Base-by-base conservation (phyloP, 768 basidiomycete species). In the Paxillus involutus region DNA sequence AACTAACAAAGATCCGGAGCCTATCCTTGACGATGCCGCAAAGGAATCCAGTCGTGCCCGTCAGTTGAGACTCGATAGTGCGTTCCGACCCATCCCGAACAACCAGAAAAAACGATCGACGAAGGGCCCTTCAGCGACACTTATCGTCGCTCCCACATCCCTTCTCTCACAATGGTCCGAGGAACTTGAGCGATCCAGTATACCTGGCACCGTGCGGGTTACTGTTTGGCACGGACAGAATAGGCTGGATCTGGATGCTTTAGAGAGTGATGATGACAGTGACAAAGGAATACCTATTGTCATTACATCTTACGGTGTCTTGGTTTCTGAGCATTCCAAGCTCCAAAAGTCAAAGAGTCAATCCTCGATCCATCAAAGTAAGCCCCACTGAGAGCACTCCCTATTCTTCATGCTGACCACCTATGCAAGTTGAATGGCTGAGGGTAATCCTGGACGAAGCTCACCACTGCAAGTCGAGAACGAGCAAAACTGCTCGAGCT, bases 91-190 rank as follows among this genome's bases (percentile, higher is more conserved):
- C 16, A 70, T 71, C 5, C 60, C 71, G 7, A 59, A 67, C 30
- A 71, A 72, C 13, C 74, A 73, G 52, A 52, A 48, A 53, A 48
- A 58, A 42, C 61, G 63, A 36, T 55, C 68, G 30, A 47, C 51
- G 3, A 69, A 62, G 17, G 70, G 71, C 6, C 75, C 75, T 8
- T 78, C 78, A 6, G 89, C 90, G 0, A 98, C 95, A 4, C 75
- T 98, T 6, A 88, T 98, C 44, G 89, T 98, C 29, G 93, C 93
- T 13, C 96, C 96, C 1, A 91, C 95, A 6, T 94, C 93, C 10
- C 75, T 98, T 35, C 77, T 98, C 4, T 73, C 80, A n/a, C 96
- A 98, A 67, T 98, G 96, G 96, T 79, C 83, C n/a, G 85, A 89
- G 41, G 96, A 98, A 65, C 75, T 98, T n/a, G 75, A 84, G 62